Evolutionary conservation across 495 filamentous ascomycete species (phyloP).

Genomic region (Neurospora sp.): DNA sequence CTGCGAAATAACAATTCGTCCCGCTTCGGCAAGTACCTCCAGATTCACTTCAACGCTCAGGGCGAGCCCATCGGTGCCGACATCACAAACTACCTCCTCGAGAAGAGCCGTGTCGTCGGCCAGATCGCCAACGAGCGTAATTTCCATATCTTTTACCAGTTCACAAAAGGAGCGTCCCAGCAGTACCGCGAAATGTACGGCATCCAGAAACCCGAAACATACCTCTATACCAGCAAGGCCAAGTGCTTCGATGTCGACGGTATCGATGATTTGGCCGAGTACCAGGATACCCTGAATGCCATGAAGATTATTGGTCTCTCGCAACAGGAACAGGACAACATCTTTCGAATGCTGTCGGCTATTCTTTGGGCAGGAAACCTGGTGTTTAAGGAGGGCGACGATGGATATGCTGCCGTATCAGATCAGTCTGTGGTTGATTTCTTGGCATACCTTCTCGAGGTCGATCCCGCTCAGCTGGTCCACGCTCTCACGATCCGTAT

Average conservation of each 20-base stretch:
- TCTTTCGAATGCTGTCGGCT: constrained; percentile 91
- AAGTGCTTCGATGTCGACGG: constrained; percentile 91
- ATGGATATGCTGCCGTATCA: constrained; percentile 72
- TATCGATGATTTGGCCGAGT: constrained; percentile 88
- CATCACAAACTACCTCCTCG: constrained; percentile 95
- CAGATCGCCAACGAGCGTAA: constrained; percentile 94
- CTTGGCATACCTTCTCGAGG: constrained; percentile 86
- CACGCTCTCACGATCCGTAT: constrained; percentile 84
- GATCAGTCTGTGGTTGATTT: constrained; percentile 91
- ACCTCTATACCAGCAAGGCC: constrained; percentile 88
- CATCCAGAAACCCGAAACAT: constrained; percentile 83
- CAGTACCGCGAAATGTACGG: constrained; percentile 80
- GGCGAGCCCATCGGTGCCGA: constrained; percentile 94
- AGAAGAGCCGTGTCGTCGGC: constrained; percentile 91
- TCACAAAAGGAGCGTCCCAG: constrained; percentile 84
- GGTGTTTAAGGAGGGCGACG: constrained; percentile 75
- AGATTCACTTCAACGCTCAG: constrained; percentile 89
- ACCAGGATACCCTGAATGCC: constrained; percentile 80
- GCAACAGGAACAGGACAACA: constrained; percentile 85
- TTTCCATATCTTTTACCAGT: constrained; percentile 99
- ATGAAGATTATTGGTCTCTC: constrained; percentile 90
- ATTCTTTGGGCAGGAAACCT: constrained; percentile 95
- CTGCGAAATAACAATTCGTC: constrained; percentile 98
- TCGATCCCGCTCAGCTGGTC: constrained; percentile 67
- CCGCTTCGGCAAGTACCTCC: constrained; percentile 94